Conservation (phyloP, 108 stramenopile species). For the Fragilaria crotonensis region DNA sequence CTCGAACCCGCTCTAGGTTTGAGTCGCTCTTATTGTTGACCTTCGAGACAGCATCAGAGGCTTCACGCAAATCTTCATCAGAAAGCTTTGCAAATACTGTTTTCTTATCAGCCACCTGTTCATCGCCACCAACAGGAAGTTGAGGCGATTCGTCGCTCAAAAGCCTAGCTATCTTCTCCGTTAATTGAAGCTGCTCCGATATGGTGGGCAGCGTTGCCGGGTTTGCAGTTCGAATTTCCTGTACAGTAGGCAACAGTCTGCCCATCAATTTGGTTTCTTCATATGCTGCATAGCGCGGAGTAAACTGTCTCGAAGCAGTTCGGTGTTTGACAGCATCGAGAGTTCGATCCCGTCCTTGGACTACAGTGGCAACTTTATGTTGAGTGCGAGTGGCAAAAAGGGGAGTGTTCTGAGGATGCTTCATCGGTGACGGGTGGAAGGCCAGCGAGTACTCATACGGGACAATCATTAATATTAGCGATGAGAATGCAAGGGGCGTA, state of each 20-base stretch:
- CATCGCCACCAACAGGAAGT: neutral
- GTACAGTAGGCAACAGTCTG: neutral
- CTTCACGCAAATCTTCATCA: conserved; percentile 6
- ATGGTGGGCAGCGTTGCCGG: neutral
- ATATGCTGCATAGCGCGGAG: conserved; percentile 1
- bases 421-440: no score
- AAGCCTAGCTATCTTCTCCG: neutral
- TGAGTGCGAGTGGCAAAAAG: no score
- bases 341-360: no score
- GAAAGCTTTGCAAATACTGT: conserved; percentile 10
- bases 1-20: neutral
- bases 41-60: conserved; percentile 7
- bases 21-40: no score
- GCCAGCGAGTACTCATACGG: no score
- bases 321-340: neutral
- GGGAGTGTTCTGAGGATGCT: no score
- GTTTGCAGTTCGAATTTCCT: neutral
- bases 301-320: neutral
- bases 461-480: no score
- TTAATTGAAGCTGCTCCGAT: neutral
- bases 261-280: neutral
- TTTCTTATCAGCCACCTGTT: conserved; percentile 2
- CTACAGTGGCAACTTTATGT: no score
- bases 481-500: no score
- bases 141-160: neutral